Percentiles rank a stretch among this genome's conserved stretches.
phyloP scores from a whole-genome alignment of 257 asterid genomes.

The Ligustrum vulgare region DNA sequence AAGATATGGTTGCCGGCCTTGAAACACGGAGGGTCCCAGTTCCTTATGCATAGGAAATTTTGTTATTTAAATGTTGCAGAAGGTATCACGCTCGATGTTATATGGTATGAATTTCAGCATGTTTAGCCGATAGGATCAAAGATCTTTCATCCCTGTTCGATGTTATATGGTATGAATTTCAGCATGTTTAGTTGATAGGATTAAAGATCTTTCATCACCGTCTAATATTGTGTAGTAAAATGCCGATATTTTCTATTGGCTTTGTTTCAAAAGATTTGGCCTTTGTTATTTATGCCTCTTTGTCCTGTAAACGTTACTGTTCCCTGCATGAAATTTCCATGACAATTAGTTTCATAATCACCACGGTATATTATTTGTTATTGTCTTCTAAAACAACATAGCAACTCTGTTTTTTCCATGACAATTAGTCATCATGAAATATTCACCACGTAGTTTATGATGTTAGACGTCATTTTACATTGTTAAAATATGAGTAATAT shows the following conservation, averaged over 20 bases:
- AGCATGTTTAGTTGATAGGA: not conserved
- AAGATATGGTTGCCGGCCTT: slow-evolving; percentile 85
- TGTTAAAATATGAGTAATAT: no score
- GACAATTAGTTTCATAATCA: no score
- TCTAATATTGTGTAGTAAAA: not conserved
- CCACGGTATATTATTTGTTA: no score
- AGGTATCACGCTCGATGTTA: not conserved
- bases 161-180: not conserved
- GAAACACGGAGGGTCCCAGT: slow-evolving; percentile 57
- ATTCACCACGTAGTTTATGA: no score
- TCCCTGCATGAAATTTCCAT: no score
- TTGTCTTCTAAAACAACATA: no score
- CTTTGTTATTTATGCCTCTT: no score
- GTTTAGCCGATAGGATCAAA: not conserved
- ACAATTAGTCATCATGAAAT: no score
- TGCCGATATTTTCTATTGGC: not conserved
- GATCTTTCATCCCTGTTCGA: not conserved
- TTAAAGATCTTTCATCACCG: not conserved
- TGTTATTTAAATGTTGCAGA: not conserved
- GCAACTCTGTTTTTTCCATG: no score
- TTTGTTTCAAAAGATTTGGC: no score
- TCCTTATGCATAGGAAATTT: slow-evolving; percentile 42
- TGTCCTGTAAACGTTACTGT: no score
- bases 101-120: not conserved
- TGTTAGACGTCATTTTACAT: no score